Evolutionary conservation across 805 yeast genomes (phyloP).

Genomic region (Starmera quercuum): DNA sequence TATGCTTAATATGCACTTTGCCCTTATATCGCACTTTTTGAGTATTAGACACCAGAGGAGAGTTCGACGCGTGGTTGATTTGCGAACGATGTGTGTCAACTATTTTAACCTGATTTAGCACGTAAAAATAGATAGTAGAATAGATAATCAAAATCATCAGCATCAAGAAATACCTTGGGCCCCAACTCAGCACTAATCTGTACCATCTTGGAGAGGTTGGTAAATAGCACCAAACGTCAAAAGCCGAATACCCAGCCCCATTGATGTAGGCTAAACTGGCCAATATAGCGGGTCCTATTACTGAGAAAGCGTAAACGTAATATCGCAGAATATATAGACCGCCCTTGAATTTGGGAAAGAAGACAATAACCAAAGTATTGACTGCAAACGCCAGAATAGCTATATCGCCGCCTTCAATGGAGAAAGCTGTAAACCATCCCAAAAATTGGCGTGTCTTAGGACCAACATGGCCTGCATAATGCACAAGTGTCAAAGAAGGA

Average conservation of each 20-base stretch:
- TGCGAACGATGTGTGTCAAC: background rate
- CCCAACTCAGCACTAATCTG: conserved; percentile 70
- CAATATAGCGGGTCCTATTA: conserved; percentile 55
- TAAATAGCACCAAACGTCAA: conserved; percentile 72
- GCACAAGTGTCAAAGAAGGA: conserved; percentile 49
- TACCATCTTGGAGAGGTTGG: conserved; percentile 72
- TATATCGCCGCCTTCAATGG: conserved; percentile 81
- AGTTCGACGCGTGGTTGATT: no score
- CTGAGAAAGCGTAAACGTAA: conserved; percentile 48
- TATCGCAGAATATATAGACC: conserved; percentile 59
- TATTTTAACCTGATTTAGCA: conserved; percentile 38
- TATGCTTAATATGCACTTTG: no score
- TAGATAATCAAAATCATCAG: conserved; percentile 58
- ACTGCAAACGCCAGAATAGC: conserved; percentile 78
- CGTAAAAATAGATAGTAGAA: conserved; percentile 64
- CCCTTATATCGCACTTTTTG: no score
- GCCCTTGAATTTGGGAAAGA: conserved; percentile 56
- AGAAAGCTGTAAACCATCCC: conserved; percentile 75
- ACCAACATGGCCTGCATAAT: conserved; percentile 35
- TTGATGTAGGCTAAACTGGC: conserved; percentile 68
- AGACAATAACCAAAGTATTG: conserved; percentile 70
- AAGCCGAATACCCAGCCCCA: conserved; percentile 48
- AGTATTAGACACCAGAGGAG: no score
- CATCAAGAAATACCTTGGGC: conserved; percentile 65
- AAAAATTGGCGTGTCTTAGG: conserved; percentile 11